Evolutionary conservation across 371 early-diverging fungal species (phyloP), one percentile per base, ranked within the genome.

Genomic region (Sporodiniella umbellata): DNA sequence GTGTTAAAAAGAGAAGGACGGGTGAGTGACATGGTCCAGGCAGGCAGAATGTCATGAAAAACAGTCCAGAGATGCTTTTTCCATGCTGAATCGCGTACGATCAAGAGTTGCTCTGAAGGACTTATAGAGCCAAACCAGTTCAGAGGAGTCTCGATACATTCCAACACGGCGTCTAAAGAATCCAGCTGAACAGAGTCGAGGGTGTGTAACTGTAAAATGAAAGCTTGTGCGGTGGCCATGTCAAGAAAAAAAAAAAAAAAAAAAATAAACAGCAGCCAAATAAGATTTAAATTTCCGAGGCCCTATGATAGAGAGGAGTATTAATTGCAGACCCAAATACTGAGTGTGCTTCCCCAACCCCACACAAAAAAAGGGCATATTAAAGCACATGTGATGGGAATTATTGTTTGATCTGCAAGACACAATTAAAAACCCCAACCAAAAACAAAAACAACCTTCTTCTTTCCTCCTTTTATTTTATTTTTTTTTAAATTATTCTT

Each of bases 41-140:
- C 15, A 1, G 70, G 70, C n/a, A 69, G 28, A 8, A 69, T 51
- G 0, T 48, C 46, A 19, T 62, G 54, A 15, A 45, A 44, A 2
- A 69, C 44, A 14, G 38, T 45, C 63, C 60, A 63, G 0, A 69
- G 33, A 40, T 69, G 70, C 15, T 43, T 38, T 33, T 60, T 65
- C 70, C 70, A 69, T 0, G 48, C 48, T 21, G 25, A 4, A 17
- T 61, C 51, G 17, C 31, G 35, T 4, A 57, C 21, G 17, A 60
- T 48, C 10, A 42, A 25, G 11, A 42, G 17, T 33, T 58, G 31
- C 10, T 47, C 33, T 12, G 50, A 28, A 17, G 18, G 4, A 18
- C 23, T 28, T 15, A 48, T 23, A 4, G 21, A 6, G 18, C 21
- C 40, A 14, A 39, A 28, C 50, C 50, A 49, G 5, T 24, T 8